Evolutionary conservation across 495 filamentous ascomycete species (phyloP).

Genomic region (Neurospora intermedia): DNA sequence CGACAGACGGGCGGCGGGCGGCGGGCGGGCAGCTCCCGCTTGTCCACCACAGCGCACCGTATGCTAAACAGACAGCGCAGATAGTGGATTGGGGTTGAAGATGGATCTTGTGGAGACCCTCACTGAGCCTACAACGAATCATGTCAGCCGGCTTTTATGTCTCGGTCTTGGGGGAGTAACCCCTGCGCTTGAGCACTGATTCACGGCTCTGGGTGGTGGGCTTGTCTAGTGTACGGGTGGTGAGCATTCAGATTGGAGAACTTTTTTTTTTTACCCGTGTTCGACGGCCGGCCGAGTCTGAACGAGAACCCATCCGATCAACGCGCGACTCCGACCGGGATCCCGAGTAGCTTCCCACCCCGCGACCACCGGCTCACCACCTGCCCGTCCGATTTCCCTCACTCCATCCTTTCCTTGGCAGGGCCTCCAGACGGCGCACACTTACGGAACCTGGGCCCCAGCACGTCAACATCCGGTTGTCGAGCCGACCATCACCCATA

Average conservation of each 20-base stretch:
- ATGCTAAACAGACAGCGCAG: background rate
- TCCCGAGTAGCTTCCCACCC: background rate
- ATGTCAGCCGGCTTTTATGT: conserved; percentile 13
- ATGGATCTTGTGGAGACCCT: background rate
- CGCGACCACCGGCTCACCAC: background rate
- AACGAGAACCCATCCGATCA: background rate
- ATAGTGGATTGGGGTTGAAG: background rate
- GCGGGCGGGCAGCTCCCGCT: background rate
- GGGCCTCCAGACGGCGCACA: background rate
- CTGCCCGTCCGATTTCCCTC: conserved; percentile 3
- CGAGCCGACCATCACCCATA: background rate
- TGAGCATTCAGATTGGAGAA: conserved; percentile 19
- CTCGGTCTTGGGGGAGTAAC: conserved; percentile 4
- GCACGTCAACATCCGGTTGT: background rate
- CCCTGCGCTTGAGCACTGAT: conserved; percentile 10
- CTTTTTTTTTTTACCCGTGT: conserved; percentile 20
- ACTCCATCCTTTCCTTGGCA: background rate
- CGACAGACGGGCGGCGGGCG: background rate
- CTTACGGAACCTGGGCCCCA: background rate
- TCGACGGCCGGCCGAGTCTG: conserved; percentile 8
- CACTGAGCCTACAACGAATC: background rate
- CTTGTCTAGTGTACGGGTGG: background rate
- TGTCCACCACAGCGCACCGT: background rate
- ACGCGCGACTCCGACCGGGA: background rate
- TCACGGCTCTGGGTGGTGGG: background rate